phyloP scores from a whole-genome alignment of 164 flowering plant genomes.

The Houttuynia cordata region DNA sequence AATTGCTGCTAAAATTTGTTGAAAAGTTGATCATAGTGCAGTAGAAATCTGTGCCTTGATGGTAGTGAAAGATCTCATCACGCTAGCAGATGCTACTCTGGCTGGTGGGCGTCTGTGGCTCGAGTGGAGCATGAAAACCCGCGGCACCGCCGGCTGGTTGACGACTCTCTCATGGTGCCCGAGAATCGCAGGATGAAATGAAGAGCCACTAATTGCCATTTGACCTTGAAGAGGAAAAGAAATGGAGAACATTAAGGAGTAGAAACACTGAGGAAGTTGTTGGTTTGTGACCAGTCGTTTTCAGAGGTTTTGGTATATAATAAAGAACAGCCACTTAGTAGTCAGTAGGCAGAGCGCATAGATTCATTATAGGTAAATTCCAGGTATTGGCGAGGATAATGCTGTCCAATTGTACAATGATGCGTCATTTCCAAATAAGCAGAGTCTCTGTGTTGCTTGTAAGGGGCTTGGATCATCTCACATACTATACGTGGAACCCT shows the following conservation, averaged over 20 bases:
- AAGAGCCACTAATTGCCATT: slow-evolving; percentile 5
- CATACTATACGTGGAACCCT: too few relatives aligned
- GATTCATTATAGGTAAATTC: too few relatives aligned
- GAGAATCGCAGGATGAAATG: background rate
- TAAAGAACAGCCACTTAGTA: too few relatives aligned
- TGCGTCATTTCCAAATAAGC: too few relatives aligned
- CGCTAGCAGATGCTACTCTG: slow-evolving; percentile 1
- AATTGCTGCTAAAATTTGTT: background rate
- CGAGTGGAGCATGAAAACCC: slow-evolving; percentile 1
- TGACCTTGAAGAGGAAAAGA: background rate
- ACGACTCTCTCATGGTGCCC: background rate
- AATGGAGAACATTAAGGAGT: background rate
- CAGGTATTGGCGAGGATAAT: too few relatives aligned
- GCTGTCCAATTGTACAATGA: too few relatives aligned
- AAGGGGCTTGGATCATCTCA: too few relatives aligned
- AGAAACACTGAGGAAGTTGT: background rate
- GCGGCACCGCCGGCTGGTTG: background rate
- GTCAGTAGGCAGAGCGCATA: too few relatives aligned
- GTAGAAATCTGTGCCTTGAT: slow-evolving; percentile 2
- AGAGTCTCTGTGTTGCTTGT: too few relatives aligned
- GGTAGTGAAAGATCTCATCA: slow-evolving; percentile 4
- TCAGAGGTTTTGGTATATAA: background rate
- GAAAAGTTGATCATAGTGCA: too few relatives aligned
- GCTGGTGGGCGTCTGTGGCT: background rate
- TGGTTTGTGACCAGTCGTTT: background rate